Conservation (phyloP, 768 basidiomycete species). For the Scleroderma bovista region DNA sequence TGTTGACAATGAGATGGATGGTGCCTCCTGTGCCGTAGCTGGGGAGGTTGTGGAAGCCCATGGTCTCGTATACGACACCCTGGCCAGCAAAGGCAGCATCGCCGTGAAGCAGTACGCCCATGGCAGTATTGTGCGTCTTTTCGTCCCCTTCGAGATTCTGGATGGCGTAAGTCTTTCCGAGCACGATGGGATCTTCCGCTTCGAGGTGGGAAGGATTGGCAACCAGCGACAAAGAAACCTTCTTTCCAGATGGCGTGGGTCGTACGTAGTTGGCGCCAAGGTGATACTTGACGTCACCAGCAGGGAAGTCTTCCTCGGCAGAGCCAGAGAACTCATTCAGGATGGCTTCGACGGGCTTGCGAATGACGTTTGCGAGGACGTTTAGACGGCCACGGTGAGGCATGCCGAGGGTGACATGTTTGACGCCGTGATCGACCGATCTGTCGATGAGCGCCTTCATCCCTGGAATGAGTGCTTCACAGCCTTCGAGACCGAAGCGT, state of each 20-base stretch:
- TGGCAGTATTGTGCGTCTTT: constrained; percentile 72
- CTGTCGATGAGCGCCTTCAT: constrained; percentile 99
- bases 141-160: constrained; percentile 94
- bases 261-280: constrained; percentile 98
- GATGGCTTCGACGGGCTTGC: constrained; percentile 97
- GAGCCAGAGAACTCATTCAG: constrained; percentile 91
- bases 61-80: constrained; percentile 98
- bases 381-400: constrained; percentile 98
- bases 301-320: constrained; percentile 67
- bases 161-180: constrained; percentile 96
- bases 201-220: constrained; percentile 99
- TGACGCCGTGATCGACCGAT: constrained; percentile 93
- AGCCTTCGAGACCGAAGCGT: constrained; percentile 97
- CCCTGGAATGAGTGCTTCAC: constrained; percentile 94
- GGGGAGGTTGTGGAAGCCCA: constrained; percentile 95
- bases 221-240: constrained; percentile 93
- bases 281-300: constrained; percentile 99
- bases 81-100: constrained; percentile 99
- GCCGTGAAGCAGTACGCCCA: constrained; percentile 94
- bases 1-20: constrained; percentile 97
- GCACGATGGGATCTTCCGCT: constrained; percentile 96
- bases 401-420: constrained; percentile 97
- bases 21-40: constrained; percentile 97
- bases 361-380: constrained; percentile 96
- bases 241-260: constrained; percentile 96